Conservation (phyloP, 441 rosid species). For the Eugenia klotzschiana region DNA sequence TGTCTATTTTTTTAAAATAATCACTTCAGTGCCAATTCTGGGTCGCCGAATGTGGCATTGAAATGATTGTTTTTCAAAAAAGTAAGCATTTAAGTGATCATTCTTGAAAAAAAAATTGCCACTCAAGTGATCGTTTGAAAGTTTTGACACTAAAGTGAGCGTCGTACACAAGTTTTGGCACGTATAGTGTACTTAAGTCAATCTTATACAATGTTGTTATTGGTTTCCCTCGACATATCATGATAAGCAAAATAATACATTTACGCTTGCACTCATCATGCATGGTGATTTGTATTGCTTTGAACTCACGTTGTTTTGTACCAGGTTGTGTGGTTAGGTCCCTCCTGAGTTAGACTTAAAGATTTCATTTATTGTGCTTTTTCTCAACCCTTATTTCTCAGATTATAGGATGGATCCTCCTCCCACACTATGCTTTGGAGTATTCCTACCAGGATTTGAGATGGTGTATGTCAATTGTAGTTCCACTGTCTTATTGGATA, state of each 20-base stretch:
- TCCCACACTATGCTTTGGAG: rapidly evolving
- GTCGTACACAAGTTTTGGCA: too few species aligned
- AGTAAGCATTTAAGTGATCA: too few species aligned
- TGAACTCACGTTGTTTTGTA: not conserved
- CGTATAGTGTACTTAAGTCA: too few species aligned
- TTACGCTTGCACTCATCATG: not conserved
- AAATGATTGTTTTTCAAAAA: too few species aligned
- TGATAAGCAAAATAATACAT: not conserved
- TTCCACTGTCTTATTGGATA: not conserved
- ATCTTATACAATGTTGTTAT: not conserved
- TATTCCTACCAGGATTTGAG: rapidly evolving
- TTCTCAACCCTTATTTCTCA: not conserved
- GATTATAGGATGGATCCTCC: not conserved
- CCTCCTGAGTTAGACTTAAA: not conserved
- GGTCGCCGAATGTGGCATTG: too few species aligned
- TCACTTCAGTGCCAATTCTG: too few species aligned
- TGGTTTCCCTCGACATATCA: not conserved
- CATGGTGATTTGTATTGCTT: not conserved
- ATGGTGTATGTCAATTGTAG: not conserved
- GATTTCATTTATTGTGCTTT: not conserved
- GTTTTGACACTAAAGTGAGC: too few species aligned
- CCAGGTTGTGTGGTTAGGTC: not conserved
- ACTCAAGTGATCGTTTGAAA: too few species aligned
- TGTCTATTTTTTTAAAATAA: too few species aligned
- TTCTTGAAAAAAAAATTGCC: too few species aligned